A percentile compares a stretch with the other conserved stretches of the same genome.
Evolutionary conservation across 805 yeast genomes (phyloP).

Genomic region (Nakazawaea siamensis): DNA sequence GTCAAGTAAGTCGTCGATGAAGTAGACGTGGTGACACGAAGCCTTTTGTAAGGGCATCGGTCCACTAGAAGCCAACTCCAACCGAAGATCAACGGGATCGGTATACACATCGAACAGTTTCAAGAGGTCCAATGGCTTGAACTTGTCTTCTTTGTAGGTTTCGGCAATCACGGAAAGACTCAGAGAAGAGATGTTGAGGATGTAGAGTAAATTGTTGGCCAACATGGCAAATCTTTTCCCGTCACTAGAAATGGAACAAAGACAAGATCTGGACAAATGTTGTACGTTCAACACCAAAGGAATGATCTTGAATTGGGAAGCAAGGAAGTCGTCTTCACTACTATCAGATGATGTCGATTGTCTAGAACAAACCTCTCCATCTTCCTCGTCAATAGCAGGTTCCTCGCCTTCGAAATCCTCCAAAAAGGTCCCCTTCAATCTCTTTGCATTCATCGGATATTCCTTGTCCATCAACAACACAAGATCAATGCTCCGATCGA

Average conservation of each 20-base stretch:
- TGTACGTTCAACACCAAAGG: slow-evolving; percentile 10
- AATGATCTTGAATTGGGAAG: slow-evolving; percentile 3
- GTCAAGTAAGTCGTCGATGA: slow-evolving; percentile 3
- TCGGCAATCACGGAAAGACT: slow-evolving; percentile 3
- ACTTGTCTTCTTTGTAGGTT: neutral
- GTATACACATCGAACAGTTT: slow-evolving; percentile 3
- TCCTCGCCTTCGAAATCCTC: slow-evolving; percentile 6
- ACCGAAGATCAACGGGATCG: slow-evolving; percentile 3
- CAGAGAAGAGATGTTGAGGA: slow-evolving; percentile 3
- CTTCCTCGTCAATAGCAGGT: slow-evolving; percentile 16
- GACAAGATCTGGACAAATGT: slow-evolving; percentile 4
- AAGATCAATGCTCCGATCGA: slow-evolving; percentile 8
- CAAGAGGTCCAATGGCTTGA: slow-evolving; percentile 6
- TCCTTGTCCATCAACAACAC: slow-evolving; percentile 5
- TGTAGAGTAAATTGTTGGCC: slow-evolving; percentile 5
- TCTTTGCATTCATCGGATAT: slow-evolving; percentile 1
- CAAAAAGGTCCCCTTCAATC: slow-evolving; percentile 3
- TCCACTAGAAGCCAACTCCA: slow-evolving; percentile 5
- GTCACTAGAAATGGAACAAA: slow-evolving; percentile 5
- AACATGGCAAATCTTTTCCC: slow-evolving; percentile 9
- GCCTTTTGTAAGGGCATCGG: neutral
- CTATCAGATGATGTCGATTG: slow-evolving; percentile 14
- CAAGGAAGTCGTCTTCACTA: neutral
- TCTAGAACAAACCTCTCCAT: slow-evolving; percentile 19
- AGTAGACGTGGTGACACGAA: neutral